Base-by-base conservation (phyloP, 148 eudicot genomes). In the Beta vulgaris region DNA sequence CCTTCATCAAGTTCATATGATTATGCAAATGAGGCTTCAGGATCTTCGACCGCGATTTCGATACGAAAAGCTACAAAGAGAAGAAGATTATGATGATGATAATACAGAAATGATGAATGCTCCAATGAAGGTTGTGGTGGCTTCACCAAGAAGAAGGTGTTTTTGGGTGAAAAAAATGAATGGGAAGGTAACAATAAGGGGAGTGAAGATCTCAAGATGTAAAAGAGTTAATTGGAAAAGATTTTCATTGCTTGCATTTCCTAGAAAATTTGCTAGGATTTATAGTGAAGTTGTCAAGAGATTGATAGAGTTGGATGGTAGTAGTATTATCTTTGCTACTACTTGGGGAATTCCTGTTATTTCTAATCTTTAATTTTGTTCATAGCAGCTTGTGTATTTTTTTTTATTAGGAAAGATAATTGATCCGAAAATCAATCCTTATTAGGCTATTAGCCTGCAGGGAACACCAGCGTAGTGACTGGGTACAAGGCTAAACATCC, bases 321-420 rank as follows among this genome's bases (percentile, higher is more conserved):
- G 34, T 57, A 71, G 57, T 67, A 64, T 76, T 10, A 71, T 76
- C 11, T 74, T 81, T 76, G 74, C 83, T 26, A 64, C 80, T 63
- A 19, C 83, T 43, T 81, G 83, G 83, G 83, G 83, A 19, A 63
- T 81, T 72, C 83, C 83, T 72, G 77, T 76, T 72, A 76, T 76
- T 71, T 70, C 76, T 80, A 74, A 79, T 79, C 42, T n/a, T 73
- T 2, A n/a, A 7, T 46, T 55, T 72, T 78, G 65, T 29, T 28
- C 28, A 65, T 51, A 65, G 29, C n/a, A n/a, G n/a, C n/a, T 31
- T 72, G 34, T 19, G 8, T 49, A 10, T 13, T 35, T 49, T 43
- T 60, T 3, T 21, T 29, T 1, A 23, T 14, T 7, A 53, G 51
- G 9, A 57, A 72, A n/a, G n/a, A n/a, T n/a, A n/a, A n/a, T n/a